Evolutionary conservation across 106 monocot genomes (phyloP), one percentile per base, ranked within the genome.

Genomic region (Acanthochlamys bracteata): DNA sequence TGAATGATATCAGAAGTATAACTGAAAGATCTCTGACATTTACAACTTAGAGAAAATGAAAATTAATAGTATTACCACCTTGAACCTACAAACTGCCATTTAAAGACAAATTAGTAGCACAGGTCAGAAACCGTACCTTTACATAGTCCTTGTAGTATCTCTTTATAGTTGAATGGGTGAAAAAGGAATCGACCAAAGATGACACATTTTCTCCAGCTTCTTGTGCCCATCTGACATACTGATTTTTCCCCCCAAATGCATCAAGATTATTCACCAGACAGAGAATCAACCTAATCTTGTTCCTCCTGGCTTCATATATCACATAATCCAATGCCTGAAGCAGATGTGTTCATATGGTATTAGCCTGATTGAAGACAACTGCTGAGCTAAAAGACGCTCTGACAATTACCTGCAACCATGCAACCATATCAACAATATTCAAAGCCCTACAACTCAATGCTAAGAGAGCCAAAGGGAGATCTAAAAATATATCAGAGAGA

Each of bases 241-340:
- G 86, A 68, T 73, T 59, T 67, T 90, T 94, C 63, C 94, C 94
- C 8, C 90, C 94, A 72, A 86, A 90, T 17, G 69, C 75, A 64
- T 76, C 47, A 25, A 90, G 82, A 63, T 95, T 90, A 63, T 95
- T 95, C 21, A 90, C 86, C 25, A 90, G 90, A 52, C 73, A 84
- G 26, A 95, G 83, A 57, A 95, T 87, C 65, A 95, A 46, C 45
- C 90, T 74, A 24, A 95, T 42, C 23, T 73, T 46, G n/a, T 80
- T 84, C 71, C 82, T 86, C 75, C 90, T 82, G 20, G 94, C 90
- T 74, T 95, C 90, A 71, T 84, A 84, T 58, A 95, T 77, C 27
- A 87, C 78, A 80, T 73, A 95, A 78, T 95, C 94, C 74, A 90
- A 76, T 13, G 77, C 86, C 94, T 90, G 60, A 59, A 70, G 21